These are phyloP conservation scores for Neofusicoccum laricinum DNA, from an alignment of 2,329 filamentous ascomycete species.

Conservation along the genomic window DNA sequence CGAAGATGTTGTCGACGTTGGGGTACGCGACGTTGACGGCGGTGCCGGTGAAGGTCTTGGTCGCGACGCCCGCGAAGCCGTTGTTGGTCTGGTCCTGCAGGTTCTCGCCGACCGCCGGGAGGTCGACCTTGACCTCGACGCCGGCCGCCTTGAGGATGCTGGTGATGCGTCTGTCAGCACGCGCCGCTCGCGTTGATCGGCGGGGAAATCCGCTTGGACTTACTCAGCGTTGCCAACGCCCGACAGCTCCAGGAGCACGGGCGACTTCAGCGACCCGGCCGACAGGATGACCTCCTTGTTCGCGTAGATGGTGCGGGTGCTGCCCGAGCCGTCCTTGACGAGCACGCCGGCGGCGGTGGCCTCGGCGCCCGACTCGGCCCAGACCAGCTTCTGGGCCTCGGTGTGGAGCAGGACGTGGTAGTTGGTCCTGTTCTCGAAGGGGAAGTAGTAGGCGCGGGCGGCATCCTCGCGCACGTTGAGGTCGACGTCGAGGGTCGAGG, in stretches of 20 bases:
- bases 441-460: slow-evolving; percentile 48
- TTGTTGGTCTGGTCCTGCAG: slow-evolving; percentile 35
- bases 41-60: slow-evolving; percentile 38
- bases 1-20: slow-evolving; percentile 35
- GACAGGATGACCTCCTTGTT: slow-evolving; percentile 34
- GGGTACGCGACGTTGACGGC: slow-evolving; percentile 36
- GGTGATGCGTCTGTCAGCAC: background rate
- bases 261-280: slow-evolving; percentile 34
- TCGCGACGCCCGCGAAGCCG: slow-evolving; percentile 25
- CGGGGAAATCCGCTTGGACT: background rate
- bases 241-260: slow-evolving; percentile 34
- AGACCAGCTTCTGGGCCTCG: slow-evolving; percentile 40
- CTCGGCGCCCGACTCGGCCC: slow-evolving; percentile 22
- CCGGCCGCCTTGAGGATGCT: background rate
- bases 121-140: slow-evolving; percentile 17
- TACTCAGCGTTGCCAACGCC: slow-evolving; percentile 34
- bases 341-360: slow-evolving; percentile 27
- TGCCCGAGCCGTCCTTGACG: slow-evolving; percentile 22
- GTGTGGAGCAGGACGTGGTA: slow-evolving; percentile 44
- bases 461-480: slow-evolving; percentile 45
- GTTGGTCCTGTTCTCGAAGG: slow-evolving; percentile 38
- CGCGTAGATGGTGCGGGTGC: slow-evolving; percentile 21
- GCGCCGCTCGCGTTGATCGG: background rate
- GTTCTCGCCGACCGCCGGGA: slow-evolving; percentile 18
- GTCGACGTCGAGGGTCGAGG: slow-evolving; percentile 40